Evolutionary conservation across 202 grass and related monocot species (phyloP).

Genomic region (Cymbopogon flexuosus): DNA sequence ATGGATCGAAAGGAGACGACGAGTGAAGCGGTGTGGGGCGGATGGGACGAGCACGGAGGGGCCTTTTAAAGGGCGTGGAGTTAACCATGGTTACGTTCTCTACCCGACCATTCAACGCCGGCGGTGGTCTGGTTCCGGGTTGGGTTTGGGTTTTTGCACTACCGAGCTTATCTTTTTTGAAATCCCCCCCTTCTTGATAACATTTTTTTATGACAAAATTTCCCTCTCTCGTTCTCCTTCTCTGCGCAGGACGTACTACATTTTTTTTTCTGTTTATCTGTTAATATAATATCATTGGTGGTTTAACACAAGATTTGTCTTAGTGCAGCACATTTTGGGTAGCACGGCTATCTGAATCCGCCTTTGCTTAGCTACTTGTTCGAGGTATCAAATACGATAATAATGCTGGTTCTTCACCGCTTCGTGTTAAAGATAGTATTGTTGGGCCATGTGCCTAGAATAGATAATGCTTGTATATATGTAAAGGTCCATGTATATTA

Average conservation of each 20-base stretch:
- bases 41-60: background rate
- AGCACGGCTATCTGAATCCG: no score
- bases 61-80: constrained; percentile 37
- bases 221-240: no score
- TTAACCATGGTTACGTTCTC: constrained; percentile 28
- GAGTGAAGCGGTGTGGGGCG: constrained; percentile 26
- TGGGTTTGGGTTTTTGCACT: background rate
- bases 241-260: background rate
- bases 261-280: no score
- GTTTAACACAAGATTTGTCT: no score
- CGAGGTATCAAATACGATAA: background rate
- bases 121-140: background rate
- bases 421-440: no score
- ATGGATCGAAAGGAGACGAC: background rate
- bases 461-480: no score
- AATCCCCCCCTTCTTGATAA: background rate
- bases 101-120: background rate
- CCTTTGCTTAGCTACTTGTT: background rate
- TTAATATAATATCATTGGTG: no score
- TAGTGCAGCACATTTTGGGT: background rate
- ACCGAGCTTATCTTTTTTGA: background rate
- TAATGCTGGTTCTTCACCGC: background rate
- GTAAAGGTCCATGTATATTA: no score
- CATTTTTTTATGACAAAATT: background rate
- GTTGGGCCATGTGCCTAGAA: no score